phyloP scores from a whole-genome alignment of 257 asterid genomes.

The Nicotiana sylvestris region DNA sequence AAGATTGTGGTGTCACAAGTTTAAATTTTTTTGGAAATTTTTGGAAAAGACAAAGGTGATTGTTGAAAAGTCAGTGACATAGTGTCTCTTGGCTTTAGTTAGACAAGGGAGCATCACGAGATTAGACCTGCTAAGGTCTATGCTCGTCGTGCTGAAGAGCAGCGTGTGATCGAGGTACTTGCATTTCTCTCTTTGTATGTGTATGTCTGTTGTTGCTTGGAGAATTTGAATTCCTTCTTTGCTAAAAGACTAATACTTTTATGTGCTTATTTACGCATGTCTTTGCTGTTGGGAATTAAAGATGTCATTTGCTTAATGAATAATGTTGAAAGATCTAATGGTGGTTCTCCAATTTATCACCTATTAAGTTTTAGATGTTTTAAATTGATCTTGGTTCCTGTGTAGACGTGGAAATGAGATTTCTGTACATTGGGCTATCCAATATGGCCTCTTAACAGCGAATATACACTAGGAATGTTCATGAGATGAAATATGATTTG shows the following conservation, averaged over 20 bases:
- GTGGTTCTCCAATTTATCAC: not conserved
- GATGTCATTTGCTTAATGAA: not conserved
- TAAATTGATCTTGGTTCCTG: not conserved
- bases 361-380: not conserved
- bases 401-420: not conserved
- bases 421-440: not conserved
- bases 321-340: not conserved
- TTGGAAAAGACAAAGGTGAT: not conserved
- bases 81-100: constrained; percentile 15
- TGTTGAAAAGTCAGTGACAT: not conserved
- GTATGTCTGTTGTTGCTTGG: not conserved
- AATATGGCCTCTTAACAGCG: not conserved
- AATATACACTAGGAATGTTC: not conserved
- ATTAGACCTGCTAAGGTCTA: constrained; percentile 10
- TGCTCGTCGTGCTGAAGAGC: constrained; percentile 25
- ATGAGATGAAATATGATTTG: not conserved
- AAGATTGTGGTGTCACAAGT: too few relatives aligned
- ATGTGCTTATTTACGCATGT: too few relatives aligned
- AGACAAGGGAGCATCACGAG: constrained; percentile 24
- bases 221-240: too few relatives aligned
- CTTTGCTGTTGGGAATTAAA: not conserved
- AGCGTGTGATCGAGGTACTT: constrained; percentile 26
- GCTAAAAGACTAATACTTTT: too few relatives aligned
- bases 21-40: not conserved
- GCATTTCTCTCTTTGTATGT: not conserved